These are phyloP conservation scores for sweet orange (Citrus sinensis) DNA, from an alignment of 345 rosid genomes.

Conservation along the genomic window DNA sequence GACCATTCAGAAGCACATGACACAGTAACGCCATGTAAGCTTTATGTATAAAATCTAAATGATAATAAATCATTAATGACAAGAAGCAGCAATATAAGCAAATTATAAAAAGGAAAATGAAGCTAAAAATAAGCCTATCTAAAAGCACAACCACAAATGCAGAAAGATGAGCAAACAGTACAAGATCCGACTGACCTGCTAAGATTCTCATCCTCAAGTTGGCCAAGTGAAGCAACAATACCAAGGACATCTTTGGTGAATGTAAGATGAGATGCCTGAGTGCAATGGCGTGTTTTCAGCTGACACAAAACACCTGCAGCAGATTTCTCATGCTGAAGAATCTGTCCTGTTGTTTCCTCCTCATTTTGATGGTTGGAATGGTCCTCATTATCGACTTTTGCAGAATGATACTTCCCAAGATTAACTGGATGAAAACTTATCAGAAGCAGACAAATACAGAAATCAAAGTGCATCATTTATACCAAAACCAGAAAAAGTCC, in stretches of 20 bases:
- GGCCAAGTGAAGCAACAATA: conserved; percentile 78
- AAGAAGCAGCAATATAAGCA: not conserved
- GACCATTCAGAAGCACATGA: not conserved
- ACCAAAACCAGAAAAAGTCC: not conserved
- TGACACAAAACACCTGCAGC: conserved; percentile 76
- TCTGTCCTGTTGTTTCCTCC: conserved; percentile 54
- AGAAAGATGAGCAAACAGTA: conserved; percentile 6
- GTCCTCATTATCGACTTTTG: conserved; percentile 28
- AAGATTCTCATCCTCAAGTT: conserved; percentile 69
- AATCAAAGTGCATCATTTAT: conserved; percentile 2
- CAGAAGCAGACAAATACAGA: not conserved
- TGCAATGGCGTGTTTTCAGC: conserved; percentile 38
- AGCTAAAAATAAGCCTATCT: not conserved
- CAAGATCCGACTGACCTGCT: conserved; percentile 54
- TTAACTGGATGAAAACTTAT: conserved; percentile 39
- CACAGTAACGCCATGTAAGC: not conserved
- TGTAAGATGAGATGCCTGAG: conserved; percentile 40
- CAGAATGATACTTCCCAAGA: conserved; percentile 56
- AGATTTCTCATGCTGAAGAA: conserved; percentile 50
- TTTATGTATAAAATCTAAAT: not conserved
- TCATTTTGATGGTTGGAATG: conserved; percentile 40
- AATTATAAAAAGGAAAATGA: not conserved
- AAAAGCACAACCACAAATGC: not conserved
- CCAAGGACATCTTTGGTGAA: conserved; percentile 63
- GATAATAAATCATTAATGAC: not conserved